Evolutionary conservation across 2,329 filamentous ascomycete species (phyloP).

Genomic region (Ascomycota sp.): DNA sequence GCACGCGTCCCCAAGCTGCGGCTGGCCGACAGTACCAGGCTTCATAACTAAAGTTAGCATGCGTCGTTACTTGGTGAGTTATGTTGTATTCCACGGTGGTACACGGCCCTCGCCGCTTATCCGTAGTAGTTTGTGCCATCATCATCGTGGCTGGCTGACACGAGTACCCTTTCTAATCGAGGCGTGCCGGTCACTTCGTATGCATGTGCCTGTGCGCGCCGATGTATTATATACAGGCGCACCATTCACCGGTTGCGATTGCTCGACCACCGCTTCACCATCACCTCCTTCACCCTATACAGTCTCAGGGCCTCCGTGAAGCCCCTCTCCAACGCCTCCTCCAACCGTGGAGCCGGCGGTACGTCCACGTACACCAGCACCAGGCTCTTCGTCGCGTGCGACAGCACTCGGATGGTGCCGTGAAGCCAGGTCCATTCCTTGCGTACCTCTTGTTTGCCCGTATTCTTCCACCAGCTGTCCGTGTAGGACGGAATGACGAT

Average conservation of each 20-base stretch:
- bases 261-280: constrained; percentile 64
- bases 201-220: too few species aligned
- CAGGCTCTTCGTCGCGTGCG: constrained; percentile 76
- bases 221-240: too few species aligned
- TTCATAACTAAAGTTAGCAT: too few species aligned
- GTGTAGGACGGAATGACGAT: constrained; percentile 69
- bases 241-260: constrained; percentile 41
- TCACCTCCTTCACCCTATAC: constrained; percentile 64
- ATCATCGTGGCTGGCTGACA: too few species aligned
- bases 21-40: too few species aligned
- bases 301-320: constrained; percentile 41
- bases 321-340: constrained; percentile 25
- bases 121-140: too few species aligned
- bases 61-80: too few species aligned
- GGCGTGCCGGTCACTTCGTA: too few species aligned
- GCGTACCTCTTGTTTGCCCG: constrained; percentile 25
- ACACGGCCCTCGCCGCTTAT: too few species aligned
- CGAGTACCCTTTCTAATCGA: too few species aligned
- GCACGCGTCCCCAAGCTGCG: too few species aligned
- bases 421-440: constrained; percentile 69
- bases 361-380: constrained; percentile 84
- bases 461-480: constrained; percentile 47
- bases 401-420: constrained; percentile 72
- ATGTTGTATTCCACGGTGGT: too few species aligned
- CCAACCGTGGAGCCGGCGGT: constrained; percentile 40